Evolutionary conservation across 1,284 basidiomycete species (phyloP).

Genomic region (Laetiporus sulphureus): DNA sequence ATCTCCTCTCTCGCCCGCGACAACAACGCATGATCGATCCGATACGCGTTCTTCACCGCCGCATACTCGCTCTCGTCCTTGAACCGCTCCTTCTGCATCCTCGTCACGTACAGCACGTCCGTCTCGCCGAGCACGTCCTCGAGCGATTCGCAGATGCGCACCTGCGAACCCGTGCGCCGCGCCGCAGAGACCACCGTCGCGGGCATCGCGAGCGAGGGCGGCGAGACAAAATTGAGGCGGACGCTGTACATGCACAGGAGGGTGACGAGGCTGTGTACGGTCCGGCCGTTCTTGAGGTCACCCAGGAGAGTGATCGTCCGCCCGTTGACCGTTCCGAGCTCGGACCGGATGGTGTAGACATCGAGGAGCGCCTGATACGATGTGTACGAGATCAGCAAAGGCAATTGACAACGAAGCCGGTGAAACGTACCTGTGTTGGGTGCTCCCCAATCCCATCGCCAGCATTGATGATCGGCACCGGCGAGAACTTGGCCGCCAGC

Average conservation of each 20-base stretch:
- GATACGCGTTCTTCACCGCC: slow-evolving; percentile 88
- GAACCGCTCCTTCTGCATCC: slow-evolving; percentile 96
- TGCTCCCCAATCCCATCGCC: slow-evolving; percentile 98
- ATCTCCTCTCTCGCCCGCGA: slow-evolving; percentile 91
- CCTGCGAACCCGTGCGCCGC: slow-evolving; percentile 75
- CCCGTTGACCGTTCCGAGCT: slow-evolving; percentile 97
- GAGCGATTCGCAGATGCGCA: slow-evolving; percentile 78
- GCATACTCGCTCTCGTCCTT: slow-evolving; percentile 79
- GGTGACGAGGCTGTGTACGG: slow-evolving; percentile 93
- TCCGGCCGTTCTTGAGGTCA: slow-evolving; percentile 97
- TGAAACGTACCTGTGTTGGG: slow-evolving; percentile 75
- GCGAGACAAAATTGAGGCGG: slow-evolving; percentile 94
- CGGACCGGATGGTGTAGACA: slow-evolving; percentile 96
- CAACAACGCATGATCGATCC: slow-evolving; percentile 91
- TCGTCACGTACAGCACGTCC: slow-evolving; percentile 97
- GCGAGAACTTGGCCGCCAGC: slow-evolving; percentile 88
- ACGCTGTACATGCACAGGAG: slow-evolving; percentile 92
- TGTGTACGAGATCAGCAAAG: slow-evolving; percentile 1
- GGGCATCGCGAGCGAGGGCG: slow-evolving; percentile 89
- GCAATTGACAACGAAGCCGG: slow-evolving; percentile 1
- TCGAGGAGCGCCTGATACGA: slow-evolving; percentile 77
- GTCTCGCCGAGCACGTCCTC: slow-evolving; percentile 89
- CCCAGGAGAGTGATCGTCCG: slow-evolving; percentile 93
- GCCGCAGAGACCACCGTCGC: slow-evolving; percentile 79
- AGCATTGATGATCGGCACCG: slow-evolving; percentile 94